A percentile compares a stretch with the other conserved stretches of the same genome.
phyloP scores from a whole-genome alignment of 176 grass and related monocot species.

The Tillandsia leiboldiana region DNA sequence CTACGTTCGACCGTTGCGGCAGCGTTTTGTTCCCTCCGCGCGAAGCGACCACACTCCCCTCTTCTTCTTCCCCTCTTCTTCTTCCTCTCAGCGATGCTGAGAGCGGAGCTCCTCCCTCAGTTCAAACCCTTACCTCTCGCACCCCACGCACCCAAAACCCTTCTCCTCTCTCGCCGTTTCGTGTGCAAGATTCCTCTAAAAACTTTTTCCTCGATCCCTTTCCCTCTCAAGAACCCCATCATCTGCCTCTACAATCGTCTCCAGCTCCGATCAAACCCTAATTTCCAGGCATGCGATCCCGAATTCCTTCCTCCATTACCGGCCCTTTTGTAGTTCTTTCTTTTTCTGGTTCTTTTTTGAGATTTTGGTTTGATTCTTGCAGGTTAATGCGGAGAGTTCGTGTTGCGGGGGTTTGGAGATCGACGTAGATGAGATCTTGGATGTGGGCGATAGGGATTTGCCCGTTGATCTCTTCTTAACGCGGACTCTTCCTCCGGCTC shows the following conservation, averaged over 20 bases:
- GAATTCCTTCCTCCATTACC: neutral
- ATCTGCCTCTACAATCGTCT: neutral
- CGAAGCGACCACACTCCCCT: neutral
- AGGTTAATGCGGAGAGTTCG: slow-evolving; percentile 14
- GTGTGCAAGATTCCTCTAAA: neutral
- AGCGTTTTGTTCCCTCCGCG: neutral
- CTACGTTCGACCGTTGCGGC: neutral
- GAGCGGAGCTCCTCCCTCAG: neutral
- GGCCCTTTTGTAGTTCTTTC: neutral
- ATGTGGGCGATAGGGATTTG: slow-evolving; percentile 15
- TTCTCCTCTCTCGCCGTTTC: neutral
- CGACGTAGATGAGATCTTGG: slow-evolving; percentile 16
- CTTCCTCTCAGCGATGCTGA: neutral
- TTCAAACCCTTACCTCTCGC: neutral
- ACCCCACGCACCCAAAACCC: neutral
- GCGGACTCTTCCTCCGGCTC: slow-evolving; percentile 19
- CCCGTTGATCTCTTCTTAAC: slow-evolving; percentile 24
- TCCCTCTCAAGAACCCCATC: neutral
- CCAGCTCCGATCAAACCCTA: neutral
- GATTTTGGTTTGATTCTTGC: neutral
- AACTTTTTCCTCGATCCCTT: neutral
- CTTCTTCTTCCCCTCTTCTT: neutral
- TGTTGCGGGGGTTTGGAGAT: slow-evolving; percentile 20
- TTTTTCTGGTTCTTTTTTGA: neutral
- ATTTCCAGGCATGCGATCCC: neutral